These are phyloP conservation scores for Sugiyamaella japonica DNA, from an alignment of 1,139 yeast genomes.

Conservation along the genomic window DNA sequence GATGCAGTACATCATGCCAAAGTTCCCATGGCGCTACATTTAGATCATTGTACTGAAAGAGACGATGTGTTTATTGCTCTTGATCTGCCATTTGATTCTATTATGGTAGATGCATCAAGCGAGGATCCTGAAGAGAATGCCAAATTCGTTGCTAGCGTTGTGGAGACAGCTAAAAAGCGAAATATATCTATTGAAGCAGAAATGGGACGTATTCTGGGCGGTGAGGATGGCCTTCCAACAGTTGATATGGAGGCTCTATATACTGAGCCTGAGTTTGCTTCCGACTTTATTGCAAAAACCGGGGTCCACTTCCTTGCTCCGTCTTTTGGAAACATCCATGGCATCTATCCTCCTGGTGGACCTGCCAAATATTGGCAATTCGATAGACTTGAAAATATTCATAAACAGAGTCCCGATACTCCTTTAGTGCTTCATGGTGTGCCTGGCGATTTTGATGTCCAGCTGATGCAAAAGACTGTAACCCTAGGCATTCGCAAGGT, in stretches of 20 bases:
- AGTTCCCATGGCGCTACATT: conserved; percentile 35
- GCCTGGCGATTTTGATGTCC: conserved; percentile 25
- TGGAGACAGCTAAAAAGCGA: conserved; percentile 27
- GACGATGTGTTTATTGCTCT: conserved; percentile 31
- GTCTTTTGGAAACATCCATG: conserved; percentile 36
- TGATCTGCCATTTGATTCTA: conserved; percentile 34
- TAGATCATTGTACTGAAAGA: conserved; percentile 34
- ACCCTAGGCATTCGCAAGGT: conserved; percentile 31
- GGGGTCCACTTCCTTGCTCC: conserved; percentile 36
- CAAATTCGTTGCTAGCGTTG: conserved; percentile 29
- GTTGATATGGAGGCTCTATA: conserved; percentile 34
- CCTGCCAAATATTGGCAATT: conserved; percentile 33
- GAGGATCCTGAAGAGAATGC: conserved; percentile 33
- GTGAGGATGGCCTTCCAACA: conserved; percentile 35
- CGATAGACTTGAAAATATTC: conserved; percentile 29
- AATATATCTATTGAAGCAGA: conserved; percentile 38
- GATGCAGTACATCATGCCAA: conserved; percentile 30
- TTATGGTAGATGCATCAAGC: conserved; percentile 37
- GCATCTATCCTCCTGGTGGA: conserved; percentile 35
- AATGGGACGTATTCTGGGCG: conserved; percentile 36
- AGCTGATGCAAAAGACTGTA: conserved; percentile 25
- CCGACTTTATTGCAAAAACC: conserved; percentile 30
- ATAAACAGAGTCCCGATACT: conserved; percentile 21
- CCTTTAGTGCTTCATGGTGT: conserved; percentile 33
- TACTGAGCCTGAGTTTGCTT: conserved; percentile 35